Conservation (phyloP, 2,329 filamentous ascomycete species). For the Alternaria panax region DNA sequence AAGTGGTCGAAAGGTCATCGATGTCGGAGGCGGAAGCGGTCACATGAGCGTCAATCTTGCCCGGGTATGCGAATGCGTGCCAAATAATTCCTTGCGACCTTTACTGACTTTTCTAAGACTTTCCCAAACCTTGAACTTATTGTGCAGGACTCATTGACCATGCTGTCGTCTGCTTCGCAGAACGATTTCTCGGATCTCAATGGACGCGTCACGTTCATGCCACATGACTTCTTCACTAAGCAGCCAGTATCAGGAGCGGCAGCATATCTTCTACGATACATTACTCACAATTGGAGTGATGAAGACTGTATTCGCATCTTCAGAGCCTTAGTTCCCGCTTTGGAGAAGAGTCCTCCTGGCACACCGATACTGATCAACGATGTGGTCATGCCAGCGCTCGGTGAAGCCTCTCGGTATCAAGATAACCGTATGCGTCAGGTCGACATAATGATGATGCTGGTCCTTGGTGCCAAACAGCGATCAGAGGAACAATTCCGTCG, state of each 20-base stretch:
- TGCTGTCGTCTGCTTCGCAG: constrained; percentile 18
- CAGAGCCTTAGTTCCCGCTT: constrained; percentile 41
- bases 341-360: constrained; percentile 35
- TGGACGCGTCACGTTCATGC: constrained; percentile 28
- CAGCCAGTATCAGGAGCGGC: constrained; percentile 35
- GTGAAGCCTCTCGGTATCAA: constrained; percentile 22
- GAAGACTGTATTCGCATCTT: constrained; percentile 49
- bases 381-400: constrained; percentile 37
- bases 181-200: constrained; percentile 21
- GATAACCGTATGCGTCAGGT: constrained; percentile 40
- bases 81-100: background rate
- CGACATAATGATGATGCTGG: constrained; percentile 43
- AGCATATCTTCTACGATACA: constrained; percentile 51
- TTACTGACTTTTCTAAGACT: constrained; percentile 8
- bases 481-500: constrained; percentile 22
- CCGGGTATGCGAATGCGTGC: constrained; percentile 25
- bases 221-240: constrained; percentile 31
- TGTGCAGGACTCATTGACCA: constrained; percentile 27
- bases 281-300: constrained; percentile 54
- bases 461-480: constrained; percentile 32
- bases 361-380: constrained; percentile 48
- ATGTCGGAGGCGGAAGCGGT: constrained; percentile 42
- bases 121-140: constrained; percentile 26
- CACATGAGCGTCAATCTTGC: constrained; percentile 28
- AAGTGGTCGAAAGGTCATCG: constrained; percentile 35